phyloP scores from a whole-genome alignment of 352 stramenopile species.

The Phytophthora aleatoria region DNA sequence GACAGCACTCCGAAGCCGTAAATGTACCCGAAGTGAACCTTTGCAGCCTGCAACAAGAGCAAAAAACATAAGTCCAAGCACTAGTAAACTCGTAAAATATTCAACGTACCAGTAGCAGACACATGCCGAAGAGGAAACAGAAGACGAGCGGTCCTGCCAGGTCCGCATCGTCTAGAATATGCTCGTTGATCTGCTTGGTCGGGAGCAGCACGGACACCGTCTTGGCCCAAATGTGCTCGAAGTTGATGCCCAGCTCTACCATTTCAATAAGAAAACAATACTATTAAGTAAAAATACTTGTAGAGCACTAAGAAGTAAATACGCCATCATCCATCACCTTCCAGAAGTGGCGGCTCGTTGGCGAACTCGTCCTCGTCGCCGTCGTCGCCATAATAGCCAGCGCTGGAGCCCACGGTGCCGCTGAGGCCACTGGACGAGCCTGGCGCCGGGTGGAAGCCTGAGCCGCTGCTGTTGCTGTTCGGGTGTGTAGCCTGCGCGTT shows the following conservation, averaged over 20 bases:
- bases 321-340: slow-evolving; percentile 56
- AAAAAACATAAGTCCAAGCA: slow-evolving; percentile 13
- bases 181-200: slow-evolving; percentile 88
- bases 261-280: slow-evolving; percentile 10
- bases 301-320: slow-evolving; percentile 8
- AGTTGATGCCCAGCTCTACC: slow-evolving; percentile 96
- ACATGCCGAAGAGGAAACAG: slow-evolving; percentile 93
- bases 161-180: slow-evolving; percentile 93
- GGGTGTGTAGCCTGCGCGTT: slow-evolving; percentile 27
- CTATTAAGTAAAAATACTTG: slow-evolving; percentile 6
- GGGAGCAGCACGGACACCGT: slow-evolving; percentile 95
- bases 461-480: slow-evolving; percentile 19
- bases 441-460: slow-evolving; percentile 29
- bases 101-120: slow-evolving; percentile 87
- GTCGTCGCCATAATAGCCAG: slow-evolving; percentile 35
- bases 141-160: slow-evolving; percentile 96
- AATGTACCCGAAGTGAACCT: slow-evolving; percentile 98
- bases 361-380: slow-evolving; percentile 90
- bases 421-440: slow-evolving; percentile 31
- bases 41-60: slow-evolving; percentile 60
- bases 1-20: slow-evolving; percentile 98
- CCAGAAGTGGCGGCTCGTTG: slow-evolving; percentile 96
- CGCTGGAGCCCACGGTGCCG: slow-evolving; percentile 28
- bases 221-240: slow-evolving; percentile 97
- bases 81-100: not conserved